Conservation (phyloP, 2,329 filamentous ascomycete species). For the Pseudogymnoascus verrucosus region DNA sequence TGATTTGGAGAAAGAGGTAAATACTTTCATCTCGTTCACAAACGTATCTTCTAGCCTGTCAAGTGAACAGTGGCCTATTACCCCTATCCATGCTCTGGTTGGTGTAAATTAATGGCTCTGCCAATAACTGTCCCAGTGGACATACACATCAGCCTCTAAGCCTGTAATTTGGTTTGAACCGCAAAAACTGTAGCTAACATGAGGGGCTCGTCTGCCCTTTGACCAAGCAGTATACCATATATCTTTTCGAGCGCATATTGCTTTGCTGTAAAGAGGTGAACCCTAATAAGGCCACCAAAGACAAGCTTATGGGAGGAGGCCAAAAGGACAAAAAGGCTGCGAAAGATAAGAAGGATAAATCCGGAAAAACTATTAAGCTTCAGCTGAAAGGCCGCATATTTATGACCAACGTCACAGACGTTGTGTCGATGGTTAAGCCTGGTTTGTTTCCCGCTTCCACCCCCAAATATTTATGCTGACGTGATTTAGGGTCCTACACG, state of each 20-base stretch:
- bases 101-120: not conserved
- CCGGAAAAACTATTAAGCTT: conserved; percentile 68
- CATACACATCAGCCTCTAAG: not conserved
- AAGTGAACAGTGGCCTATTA: not conserved
- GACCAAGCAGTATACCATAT: conserved; percentile 75
- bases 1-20: conserved; percentile 75
- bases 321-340: conserved; percentile 74
- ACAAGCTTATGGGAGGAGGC: conserved; percentile 55
- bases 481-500: conserved; percentile 67
- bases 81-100: not conserved
- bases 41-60: not conserved
- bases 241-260: conserved; percentile 90
- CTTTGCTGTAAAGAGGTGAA: conserved; percentile 95
- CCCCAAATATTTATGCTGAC: conserved; percentile 23
- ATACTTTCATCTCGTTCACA: not conserved
- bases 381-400: conserved; percentile 96
- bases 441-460: conserved; percentile 43
- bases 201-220: conserved; percentile 17
- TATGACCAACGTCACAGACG: conserved; percentile 97
- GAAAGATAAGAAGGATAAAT: conserved; percentile 57
- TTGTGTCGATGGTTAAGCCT: conserved; percentile 79
- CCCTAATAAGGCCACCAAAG: conserved; percentile 66
- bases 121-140: not conserved
- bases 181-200: conserved; percentile 18
- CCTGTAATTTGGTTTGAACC: conserved; percentile 5